Conservation (phyloP, 2,329 filamentous ascomycete genomes). For the Fusarium chlamydosporum region DNA sequence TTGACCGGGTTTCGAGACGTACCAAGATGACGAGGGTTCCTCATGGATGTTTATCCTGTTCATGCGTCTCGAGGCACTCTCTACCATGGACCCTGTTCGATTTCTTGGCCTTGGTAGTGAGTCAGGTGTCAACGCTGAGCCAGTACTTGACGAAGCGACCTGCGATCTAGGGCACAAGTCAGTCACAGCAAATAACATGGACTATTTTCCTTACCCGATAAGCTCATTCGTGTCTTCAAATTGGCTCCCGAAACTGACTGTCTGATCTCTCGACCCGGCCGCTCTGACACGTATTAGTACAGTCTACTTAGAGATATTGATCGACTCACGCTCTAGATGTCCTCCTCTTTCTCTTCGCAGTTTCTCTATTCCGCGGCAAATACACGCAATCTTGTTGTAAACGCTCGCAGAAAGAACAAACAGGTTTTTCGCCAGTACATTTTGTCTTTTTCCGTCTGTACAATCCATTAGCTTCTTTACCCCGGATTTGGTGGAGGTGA, state of each 20-base stretch:
- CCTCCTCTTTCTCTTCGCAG: constrained; percentile 25
- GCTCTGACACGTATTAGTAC: not conserved
- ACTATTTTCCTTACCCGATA: not conserved
- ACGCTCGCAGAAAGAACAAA: constrained; percentile 44
- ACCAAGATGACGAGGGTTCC: constrained; percentile 4
- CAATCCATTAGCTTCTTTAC: not conserved
- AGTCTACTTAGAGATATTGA: not conserved
- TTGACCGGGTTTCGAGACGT: rapidly evolving
- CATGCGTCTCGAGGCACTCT: constrained; percentile 8
- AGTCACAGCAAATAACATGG: rapidly evolving
- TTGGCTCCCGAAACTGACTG: constrained; percentile 9
- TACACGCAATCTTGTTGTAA: constrained; percentile 40
- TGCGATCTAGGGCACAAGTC: not conserved
- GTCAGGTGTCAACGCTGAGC: constrained; percentile 23
- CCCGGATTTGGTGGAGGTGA: not conserved
- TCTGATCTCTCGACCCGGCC: constrained; percentile 4
- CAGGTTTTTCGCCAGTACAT: constrained; percentile 41
- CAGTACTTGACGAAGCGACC: constrained; percentile 17
- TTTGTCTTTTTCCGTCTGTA: constrained; percentile 45
- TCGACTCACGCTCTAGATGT: constrained; percentile 27
- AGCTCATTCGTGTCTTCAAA: constrained; percentile 28
- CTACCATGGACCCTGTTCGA: not conserved
- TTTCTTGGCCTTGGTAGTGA: constrained; percentile 16
- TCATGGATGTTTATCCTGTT: constrained; percentile 8
- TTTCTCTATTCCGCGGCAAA: constrained; percentile 33